A percentile compares a stretch with the other conserved stretches of the same genome.
phyloP scores from a whole-genome alignment of 2,329 filamentous ascomycete genomes.

The Venturia pyrina region DNA sequence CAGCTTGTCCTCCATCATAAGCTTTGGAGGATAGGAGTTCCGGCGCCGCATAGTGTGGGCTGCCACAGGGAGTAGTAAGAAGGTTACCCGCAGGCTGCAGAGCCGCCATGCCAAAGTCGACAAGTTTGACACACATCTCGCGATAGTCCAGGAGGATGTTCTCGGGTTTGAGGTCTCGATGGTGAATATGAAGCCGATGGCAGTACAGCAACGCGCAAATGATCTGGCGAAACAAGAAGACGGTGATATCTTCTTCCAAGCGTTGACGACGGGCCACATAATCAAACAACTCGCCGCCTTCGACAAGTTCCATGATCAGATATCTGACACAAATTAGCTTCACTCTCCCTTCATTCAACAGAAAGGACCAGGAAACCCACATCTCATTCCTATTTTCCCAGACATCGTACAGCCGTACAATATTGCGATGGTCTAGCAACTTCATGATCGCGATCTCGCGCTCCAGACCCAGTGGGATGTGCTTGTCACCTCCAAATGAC shows the following conservation, averaged over 20 bases:
- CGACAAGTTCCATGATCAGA: slow-evolving; percentile 85
- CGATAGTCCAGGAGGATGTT: slow-evolving; percentile 79
- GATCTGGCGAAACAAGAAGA: slow-evolving; percentile 86
- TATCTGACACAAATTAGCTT: slow-evolving; percentile 50
- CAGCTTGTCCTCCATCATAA: slow-evolving; percentile 78
- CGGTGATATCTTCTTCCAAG: slow-evolving; percentile 68
- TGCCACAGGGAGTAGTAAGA: slow-evolving; percentile 85
- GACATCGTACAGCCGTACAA: slow-evolving; percentile 89
- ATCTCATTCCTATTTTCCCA: slow-evolving; percentile 96
- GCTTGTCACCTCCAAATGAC: slow-evolving; percentile 47
- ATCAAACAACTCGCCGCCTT: slow-evolving; percentile 75
- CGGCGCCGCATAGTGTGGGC: slow-evolving; percentile 91
- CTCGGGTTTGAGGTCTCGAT: slow-evolving; percentile 92
- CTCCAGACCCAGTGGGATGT: slow-evolving; percentile 82
- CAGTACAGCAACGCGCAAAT: slow-evolving; percentile 87
- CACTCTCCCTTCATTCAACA: background rate
- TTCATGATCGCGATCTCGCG: slow-evolving; percentile 96
- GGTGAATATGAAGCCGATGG: slow-evolving; percentile 89
- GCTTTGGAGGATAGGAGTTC: slow-evolving; percentile 49
- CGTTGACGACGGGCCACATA: slow-evolving; percentile 68
- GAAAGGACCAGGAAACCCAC: slow-evolving; percentile 42
- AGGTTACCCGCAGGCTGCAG: slow-evolving; percentile 71
- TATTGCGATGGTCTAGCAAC: slow-evolving; percentile 86
- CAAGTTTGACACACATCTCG: slow-evolving; percentile 71
- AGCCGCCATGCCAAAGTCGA: slow-evolving; percentile 97